Evolutionary conservation across 345 rosid species (phyloP), one percentile per base, ranked within the genome.

Genomic region (Dovyalis caffra): DNA sequence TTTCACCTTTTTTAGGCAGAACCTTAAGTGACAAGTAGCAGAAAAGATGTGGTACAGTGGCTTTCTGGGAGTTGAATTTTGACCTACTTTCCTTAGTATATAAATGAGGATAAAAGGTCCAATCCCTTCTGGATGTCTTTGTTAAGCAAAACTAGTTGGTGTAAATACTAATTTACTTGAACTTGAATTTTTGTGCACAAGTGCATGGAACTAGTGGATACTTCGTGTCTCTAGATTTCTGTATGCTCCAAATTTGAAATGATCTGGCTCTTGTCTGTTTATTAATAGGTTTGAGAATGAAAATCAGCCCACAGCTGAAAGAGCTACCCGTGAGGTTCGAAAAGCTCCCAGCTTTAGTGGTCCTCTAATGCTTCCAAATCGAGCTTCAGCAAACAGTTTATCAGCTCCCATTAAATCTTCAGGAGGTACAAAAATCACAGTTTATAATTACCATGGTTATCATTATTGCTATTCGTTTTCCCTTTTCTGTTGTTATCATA

Each of bases 391-490:
- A 61, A 96, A 96, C 84, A 96, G 99, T 71, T 84, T 93, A 77
- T 96, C 99, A 70, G 99, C 98, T 86, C 99, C 99, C 28, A 91
- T 88, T 56, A 96, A 93, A 79, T 90, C 93, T 76, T 91, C 99
- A 34, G 93, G 88, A 90, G 99, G 99, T 93, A 83, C 77, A 62
- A 43, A 37, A 45, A 58, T 56, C 28, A 2, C 29, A 37, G 20
- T 60, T 32, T 20, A 40, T 51, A 57, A 68, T 57, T 66, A 49
- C 79, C 23, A 21, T n/a, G 2, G 23, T 23, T 51, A 51, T 51
- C 25, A 51, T 10, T 56, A n/a, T 74, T 56, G 49, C 45, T 64
- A 16, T 81, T 45, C 28, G 58, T 45, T 67, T 45, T 29, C 62
- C 53, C 28, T 69, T 66, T 53, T 15, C 34, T 25, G 20, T 61